phyloP scores from a whole-genome alignment of 768 basidiomycete genomes.

The Rhizopogon sp. region DNA sequence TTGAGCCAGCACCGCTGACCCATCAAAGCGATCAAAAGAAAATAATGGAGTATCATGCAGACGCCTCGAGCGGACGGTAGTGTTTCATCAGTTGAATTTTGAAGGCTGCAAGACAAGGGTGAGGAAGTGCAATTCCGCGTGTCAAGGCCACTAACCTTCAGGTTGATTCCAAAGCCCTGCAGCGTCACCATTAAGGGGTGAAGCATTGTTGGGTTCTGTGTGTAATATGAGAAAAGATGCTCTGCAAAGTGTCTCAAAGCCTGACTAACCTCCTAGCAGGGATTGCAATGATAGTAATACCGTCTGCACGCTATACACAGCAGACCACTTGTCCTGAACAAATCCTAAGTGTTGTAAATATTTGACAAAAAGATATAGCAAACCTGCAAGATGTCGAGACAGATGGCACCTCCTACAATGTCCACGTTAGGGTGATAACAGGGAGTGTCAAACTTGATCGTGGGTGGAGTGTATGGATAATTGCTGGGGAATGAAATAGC shows the following conservation, averaged over 20 bases:
- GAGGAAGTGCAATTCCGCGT: neutral
- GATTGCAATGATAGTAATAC: constrained; percentile 86
- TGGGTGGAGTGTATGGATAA: constrained; percentile 83
- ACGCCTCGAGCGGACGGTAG: constrained; percentile 52
- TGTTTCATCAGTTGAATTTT: constrained; percentile 67
- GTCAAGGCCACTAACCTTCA: constrained; percentile 40
- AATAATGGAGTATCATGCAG: constrained; percentile 18
- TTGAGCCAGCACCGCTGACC: neutral
- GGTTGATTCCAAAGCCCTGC: constrained; percentile 73
- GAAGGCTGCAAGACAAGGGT: constrained; percentile 43
- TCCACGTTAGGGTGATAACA: constrained; percentile 94
- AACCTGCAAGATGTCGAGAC: constrained; percentile 85
- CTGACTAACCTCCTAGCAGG: constrained; percentile 71
- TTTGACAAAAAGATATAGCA: constrained; percentile 6
- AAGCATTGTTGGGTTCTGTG: constrained; percentile 88
- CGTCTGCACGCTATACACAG: constrained; percentile 88
- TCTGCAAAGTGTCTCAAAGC: neutral
- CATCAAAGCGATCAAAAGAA: constrained; percentile 1
- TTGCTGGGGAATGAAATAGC: constrained; percentile 81
- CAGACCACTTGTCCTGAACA: constrained; percentile 84
- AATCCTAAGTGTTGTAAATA: neutral
- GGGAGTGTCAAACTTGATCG: constrained; percentile 83
- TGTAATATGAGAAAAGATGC: neutral
- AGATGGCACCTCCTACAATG: constrained; percentile 70
- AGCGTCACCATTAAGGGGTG: constrained; percentile 85